phyloP scores from a whole-genome alignment of 495 filamentous ascomycete genomes.

The Halenospora varia region DNA sequence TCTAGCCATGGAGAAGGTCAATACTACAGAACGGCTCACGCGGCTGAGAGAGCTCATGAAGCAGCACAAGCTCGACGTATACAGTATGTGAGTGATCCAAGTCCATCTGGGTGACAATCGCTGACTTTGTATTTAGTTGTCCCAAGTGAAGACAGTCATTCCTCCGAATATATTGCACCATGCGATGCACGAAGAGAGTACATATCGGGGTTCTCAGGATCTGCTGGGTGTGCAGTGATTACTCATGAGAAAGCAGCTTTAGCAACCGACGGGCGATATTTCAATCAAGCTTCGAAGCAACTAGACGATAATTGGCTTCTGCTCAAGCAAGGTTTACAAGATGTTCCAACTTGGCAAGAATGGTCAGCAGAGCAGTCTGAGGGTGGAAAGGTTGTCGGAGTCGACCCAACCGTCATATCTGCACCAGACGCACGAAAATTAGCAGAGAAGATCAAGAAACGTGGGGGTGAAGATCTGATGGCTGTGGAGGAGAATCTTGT shows the following conservation, averaged over 20 bases:
- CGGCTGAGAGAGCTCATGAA: slow-evolving; percentile 84
- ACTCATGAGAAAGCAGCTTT: slow-evolving; percentile 84
- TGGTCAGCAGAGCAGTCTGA: slow-evolving; percentile 87
- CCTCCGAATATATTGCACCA: slow-evolving; percentile 95
- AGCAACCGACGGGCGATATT: slow-evolving; percentile 95
- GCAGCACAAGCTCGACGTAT: slow-evolving; percentile 81
- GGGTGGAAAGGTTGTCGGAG: slow-evolving; percentile 81
- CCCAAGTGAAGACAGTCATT: slow-evolving; percentile 95
- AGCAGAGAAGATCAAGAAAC: slow-evolving; percentile 81
- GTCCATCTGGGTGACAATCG: not conserved
- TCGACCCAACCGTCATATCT: slow-evolving; percentile 87
- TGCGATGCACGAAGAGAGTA: slow-evolving; percentile 90
- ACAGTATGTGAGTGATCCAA: slow-evolving; percentile 62
- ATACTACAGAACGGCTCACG: slow-evolving; percentile 74
- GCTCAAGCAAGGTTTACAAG: slow-evolving; percentile 87
- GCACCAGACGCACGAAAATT: slow-evolving; percentile 83
- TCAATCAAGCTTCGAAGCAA: slow-evolving; percentile 94
- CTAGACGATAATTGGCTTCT: slow-evolving; percentile 90
- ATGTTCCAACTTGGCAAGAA: slow-evolving; percentile 97
- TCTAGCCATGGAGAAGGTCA: slow-evolving; percentile 73
- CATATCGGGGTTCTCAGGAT: slow-evolving; percentile 93
- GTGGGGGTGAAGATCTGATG: slow-evolving; percentile 71
- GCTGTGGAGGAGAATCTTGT: slow-evolving; percentile 77
- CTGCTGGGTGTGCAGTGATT: slow-evolving; percentile 88
- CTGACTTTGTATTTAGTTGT: slow-evolving; percentile 58